These are phyloP conservation scores for Collybiopsis confluens DNA, from an alignment of 768 basidiomycete genomes.

Conservation along the genomic window DNA sequence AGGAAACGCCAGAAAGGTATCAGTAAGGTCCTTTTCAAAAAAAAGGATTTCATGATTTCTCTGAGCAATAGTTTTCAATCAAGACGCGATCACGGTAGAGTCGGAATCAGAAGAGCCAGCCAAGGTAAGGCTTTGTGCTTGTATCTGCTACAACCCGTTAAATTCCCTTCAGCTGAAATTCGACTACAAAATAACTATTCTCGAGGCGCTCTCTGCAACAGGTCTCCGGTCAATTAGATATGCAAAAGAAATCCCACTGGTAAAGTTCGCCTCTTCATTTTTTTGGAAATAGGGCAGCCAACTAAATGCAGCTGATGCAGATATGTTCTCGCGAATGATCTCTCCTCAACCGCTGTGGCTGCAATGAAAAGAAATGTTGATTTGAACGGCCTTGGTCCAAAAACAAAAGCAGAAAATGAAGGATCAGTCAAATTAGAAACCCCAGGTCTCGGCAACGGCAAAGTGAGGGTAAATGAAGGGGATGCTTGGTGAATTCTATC, in stretches of 20 bases:
- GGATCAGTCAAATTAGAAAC: constrained; percentile 13
- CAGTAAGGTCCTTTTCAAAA: constrained; percentile 12
- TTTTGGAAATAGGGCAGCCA: neutral
- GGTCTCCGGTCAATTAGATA: constrained; percentile 95
- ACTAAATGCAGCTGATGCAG: constrained; percentile 36
- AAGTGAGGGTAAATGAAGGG: constrained; percentile 82
- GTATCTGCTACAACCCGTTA: neutral
- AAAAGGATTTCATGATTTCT: neutral
- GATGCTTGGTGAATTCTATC: constrained; percentile 76
- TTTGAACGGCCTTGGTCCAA: constrained; percentile 63
- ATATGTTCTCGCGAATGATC: constrained; percentile 91
- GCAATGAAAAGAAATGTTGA: constrained; percentile 86
- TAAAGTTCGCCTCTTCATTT: constrained; percentile 53
- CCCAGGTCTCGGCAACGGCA: constrained; percentile 41
- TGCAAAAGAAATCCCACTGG: constrained; percentile 91
- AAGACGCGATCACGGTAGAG: no score
- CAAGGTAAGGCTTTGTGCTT: neutral
- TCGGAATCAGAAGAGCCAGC: neutral
- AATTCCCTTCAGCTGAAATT: constrained; percentile 36
- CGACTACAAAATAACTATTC: constrained; percentile 64
- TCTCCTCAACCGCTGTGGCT: constrained; percentile 75
- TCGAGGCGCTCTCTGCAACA: constrained; percentile 95
- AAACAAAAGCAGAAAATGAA: constrained; percentile 17
- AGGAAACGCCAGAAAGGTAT: constrained; percentile 42
- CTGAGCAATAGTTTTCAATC: no score